Evolutionary conservation across 805 yeast species (phyloP).

Genomic region (Candida broadrunensis): DNA sequence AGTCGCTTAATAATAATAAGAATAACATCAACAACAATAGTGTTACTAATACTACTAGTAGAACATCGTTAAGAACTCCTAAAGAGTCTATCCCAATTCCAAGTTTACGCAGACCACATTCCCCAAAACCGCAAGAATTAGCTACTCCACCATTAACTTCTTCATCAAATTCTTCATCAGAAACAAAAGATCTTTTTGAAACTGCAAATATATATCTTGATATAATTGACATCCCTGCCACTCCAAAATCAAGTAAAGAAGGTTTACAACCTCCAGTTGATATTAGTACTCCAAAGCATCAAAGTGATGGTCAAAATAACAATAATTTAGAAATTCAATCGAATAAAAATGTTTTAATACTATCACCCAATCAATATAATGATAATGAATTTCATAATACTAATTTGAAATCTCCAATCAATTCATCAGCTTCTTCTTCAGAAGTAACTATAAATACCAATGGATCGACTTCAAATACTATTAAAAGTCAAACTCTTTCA

Average conservation of each 20-base stretch:
- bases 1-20: no score
- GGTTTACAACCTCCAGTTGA: slow-evolving; percentile 12
- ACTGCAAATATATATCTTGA: slow-evolving; percentile 3
- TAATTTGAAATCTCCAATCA: slow-evolving; percentile 5
- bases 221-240: slow-evolving; percentile 7
- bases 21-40: no score
- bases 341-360: slow-evolving; percentile 29
- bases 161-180: neutral
- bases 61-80: slow-evolving; percentile 6
- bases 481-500: neutral
- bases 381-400: slow-evolving; percentile 31
- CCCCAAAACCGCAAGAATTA: neutral
- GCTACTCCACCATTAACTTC: slow-evolving; percentile 3
- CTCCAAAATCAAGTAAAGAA: slow-evolving; percentile 8
- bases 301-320: no score
- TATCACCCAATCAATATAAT: slow-evolving; percentile 38
- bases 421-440: neutral
- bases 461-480: neutral
- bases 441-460: neutral
- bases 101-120: neutral
- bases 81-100: neutral
- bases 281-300: slow-evolving; percentile 6
- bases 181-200: neutral
- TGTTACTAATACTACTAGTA: slow-evolving; percentile 1
- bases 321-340: slow-evolving; percentile 11